Percentiles rank a stretch among this genome's conserved stretches.
Conservation (phyloP, 192 early-diverging fungal species). For the Chytriomyces sp. region DNA sequence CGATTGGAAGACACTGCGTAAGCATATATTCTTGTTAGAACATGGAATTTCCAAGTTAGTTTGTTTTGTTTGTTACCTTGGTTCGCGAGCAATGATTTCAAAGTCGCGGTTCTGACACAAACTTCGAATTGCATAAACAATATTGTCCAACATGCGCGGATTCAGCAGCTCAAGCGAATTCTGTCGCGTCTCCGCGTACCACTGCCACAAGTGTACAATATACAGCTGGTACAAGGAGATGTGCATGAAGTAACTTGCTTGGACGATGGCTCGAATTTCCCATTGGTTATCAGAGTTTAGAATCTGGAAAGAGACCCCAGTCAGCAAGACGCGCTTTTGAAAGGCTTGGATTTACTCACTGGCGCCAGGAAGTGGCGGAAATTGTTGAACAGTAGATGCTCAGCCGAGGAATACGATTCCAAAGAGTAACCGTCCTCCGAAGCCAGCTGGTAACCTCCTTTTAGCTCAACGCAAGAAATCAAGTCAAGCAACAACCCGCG, state of each 20-base stretch:
- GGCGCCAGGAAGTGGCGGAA: slow-evolving; percentile 47
- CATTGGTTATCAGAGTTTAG: slow-evolving; percentile 53
- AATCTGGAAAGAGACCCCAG: slow-evolving; percentile 44
- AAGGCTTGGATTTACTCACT: slow-evolving; percentile 5
- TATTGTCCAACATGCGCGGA: slow-evolving; percentile 48
- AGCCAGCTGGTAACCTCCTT: slow-evolving; percentile 10
- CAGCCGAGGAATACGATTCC: slow-evolving; percentile 33
- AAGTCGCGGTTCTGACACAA: slow-evolving; percentile 49
- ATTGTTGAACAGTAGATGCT: slow-evolving; percentile 47
- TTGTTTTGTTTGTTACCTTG: neutral
- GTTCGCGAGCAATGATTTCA: slow-evolving; percentile 48
- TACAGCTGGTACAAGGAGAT: slow-evolving; percentile 47
- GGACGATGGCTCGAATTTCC: slow-evolving; percentile 53
- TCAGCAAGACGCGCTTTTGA: neutral
- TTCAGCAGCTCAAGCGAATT: slow-evolving; percentile 26
- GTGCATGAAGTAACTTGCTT: slow-evolving; percentile 51
- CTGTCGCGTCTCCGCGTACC: slow-evolving; percentile 44
- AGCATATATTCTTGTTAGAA: neutral
- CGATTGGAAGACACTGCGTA: slow-evolving; percentile 29
- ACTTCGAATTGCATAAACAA: slow-evolving; percentile 42
- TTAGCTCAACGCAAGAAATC: slow-evolving; percentile 25
- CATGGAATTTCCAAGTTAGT: neutral
- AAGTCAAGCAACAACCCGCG: neutral
- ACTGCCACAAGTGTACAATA: slow-evolving; percentile 48
- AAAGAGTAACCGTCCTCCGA: slow-evolving; percentile 46